Evolutionary conservation across 176 grass and related monocot species (phyloP).

Genomic region (Oryza punctata): DNA sequence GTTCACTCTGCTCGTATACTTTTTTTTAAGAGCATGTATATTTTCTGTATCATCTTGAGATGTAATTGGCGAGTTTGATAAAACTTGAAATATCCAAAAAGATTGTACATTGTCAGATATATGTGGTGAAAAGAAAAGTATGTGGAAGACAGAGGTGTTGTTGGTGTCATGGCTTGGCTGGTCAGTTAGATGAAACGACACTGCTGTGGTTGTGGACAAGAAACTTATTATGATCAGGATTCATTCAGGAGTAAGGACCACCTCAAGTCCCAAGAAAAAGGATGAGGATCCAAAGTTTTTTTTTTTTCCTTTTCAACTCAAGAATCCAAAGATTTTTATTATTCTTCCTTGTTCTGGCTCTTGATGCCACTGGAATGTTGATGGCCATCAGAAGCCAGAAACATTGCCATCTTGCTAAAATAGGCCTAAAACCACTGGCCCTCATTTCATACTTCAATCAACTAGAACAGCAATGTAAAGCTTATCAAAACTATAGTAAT

Average conservation of each 20-base stretch:
- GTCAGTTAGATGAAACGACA: neutral
- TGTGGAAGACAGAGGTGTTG: neutral
- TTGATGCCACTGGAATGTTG: conserved; percentile 28
- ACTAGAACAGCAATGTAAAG: neutral
- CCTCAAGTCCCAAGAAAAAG: conserved; percentile 35
- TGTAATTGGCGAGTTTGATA: too few species aligned
- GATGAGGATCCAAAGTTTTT: conserved; percentile 44
- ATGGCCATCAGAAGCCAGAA: neutral
- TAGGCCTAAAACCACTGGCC: neutral
- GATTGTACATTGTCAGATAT: neutral
- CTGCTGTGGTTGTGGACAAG: conserved; percentile 25
- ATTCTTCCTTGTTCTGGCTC: neutral
- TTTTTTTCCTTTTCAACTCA: neutral
- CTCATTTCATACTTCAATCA: neutral
- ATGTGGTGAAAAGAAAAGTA: neutral
- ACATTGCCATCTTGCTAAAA: neutral
- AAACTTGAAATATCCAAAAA: too few species aligned
- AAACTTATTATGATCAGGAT: conserved; percentile 1
- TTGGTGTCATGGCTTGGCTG: conserved; percentile 19
- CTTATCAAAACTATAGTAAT: neutral
- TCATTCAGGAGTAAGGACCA: conserved; percentile 33
- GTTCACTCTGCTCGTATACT: neutral
- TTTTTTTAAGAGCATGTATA: neutral
- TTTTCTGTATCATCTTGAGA: too few species aligned
- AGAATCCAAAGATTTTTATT: neutral